Conservation (phyloP, 1,284 basidiomycete genomes). For the Cutaneotrichosporon cutaneum region DNA sequence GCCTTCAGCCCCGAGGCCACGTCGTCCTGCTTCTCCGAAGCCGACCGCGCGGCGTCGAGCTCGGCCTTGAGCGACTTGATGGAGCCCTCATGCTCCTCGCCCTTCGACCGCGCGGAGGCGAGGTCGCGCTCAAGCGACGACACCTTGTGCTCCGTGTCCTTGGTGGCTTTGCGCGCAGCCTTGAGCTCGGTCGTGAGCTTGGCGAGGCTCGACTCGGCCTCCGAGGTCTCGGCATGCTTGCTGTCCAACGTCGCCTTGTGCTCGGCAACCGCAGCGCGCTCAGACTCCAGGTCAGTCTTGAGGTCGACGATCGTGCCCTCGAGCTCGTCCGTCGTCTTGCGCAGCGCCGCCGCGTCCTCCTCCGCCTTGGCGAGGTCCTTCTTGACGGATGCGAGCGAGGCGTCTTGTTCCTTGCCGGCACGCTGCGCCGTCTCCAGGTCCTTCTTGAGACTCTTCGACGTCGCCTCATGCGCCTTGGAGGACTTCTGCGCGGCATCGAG, state of each 20-base stretch:
- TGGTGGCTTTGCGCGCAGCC: conserved; percentile 8
- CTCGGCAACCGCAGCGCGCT: conserved; percentile 6
- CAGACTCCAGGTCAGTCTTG: conserved; percentile 12
- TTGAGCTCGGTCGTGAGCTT: conserved; percentile 15
- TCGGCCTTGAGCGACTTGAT: conserved; percentile 10
- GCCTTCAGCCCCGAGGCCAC: conserved; percentile 2
- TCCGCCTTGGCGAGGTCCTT: conserved; percentile 10
- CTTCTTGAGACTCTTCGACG: background rate
- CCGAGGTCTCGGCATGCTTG: conserved; percentile 2
- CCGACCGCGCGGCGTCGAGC: conserved; percentile 8
- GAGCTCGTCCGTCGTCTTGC: conserved; percentile 1
- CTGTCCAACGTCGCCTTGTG: conserved; percentile 16
- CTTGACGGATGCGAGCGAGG: conserved; percentile 4
- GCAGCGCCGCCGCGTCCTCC: conserved; percentile 12
- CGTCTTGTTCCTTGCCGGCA: conserved; percentile 9
- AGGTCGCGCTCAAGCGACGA: conserved; percentile 6
- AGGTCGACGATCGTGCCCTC: conserved; percentile 11
- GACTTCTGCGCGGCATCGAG: conserved; percentile 8
- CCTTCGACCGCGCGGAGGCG: background rate
- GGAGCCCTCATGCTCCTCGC: conserved; percentile 14
- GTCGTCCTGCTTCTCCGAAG: conserved; percentile 14
- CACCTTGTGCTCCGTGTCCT: conserved; percentile 11
- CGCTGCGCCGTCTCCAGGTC: conserved; percentile 12
- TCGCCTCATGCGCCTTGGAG: conserved; percentile 4
- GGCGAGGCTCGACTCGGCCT: conserved; percentile 14